phyloP scores from a whole-genome alignment of 2,329 filamentous ascomycete genomes.

The Sordariomycetes sp. region DNA sequence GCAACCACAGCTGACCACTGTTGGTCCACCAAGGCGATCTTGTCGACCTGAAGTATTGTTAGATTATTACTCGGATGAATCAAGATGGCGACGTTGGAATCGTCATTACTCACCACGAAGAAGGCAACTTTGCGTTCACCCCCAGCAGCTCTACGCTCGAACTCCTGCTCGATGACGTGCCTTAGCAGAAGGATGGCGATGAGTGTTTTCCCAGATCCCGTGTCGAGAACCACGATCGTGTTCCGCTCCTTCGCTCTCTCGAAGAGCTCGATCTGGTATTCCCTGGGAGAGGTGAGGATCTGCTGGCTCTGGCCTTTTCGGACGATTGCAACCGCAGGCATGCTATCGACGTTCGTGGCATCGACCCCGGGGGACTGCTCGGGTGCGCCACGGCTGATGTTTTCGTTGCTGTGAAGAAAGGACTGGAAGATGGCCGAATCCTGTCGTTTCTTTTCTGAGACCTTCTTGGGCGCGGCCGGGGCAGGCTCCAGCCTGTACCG shows the following conservation, averaged over 20 bases:
- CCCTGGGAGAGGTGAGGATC: slow-evolving; percentile 68
- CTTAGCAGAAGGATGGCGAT: slow-evolving; percentile 81
- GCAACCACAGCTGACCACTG: slow-evolving; percentile 72
- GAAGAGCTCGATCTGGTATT: slow-evolving; percentile 89
- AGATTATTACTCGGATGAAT: no score
- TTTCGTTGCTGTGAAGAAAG: slow-evolving; percentile 22
- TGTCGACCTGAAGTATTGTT: slow-evolving; percentile 53
- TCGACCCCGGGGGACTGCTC: not conserved
- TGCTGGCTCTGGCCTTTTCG: slow-evolving; percentile 23
- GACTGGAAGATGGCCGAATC: slow-evolving; percentile 40
- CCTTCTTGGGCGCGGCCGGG: slow-evolving; percentile 20
- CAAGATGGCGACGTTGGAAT: no score
- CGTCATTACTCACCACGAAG: slow-evolving; percentile 55
- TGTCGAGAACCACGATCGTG: slow-evolving; percentile 86
- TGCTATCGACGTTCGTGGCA: not conserved
- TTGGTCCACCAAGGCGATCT: slow-evolving; percentile 82
- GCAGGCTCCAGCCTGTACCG: slow-evolving; percentile 18
- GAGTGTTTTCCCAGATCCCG: slow-evolving; percentile 92
- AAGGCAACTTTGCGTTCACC: slow-evolving; percentile 60
- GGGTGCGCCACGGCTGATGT: not conserved
- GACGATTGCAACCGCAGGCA: slow-evolving; percentile 3
- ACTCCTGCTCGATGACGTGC: slow-evolving; percentile 65
- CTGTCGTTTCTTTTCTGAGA: slow-evolving; percentile 34
- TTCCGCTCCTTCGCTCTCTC: slow-evolving; percentile 78
- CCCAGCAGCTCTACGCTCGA: slow-evolving; percentile 55